Percentiles rank a stretch among this genome's conserved stretches.
These are phyloP conservation scores for Suillus subaureus DNA, from an alignment of 768 basidiomycete genomes.

Conservation along the genomic window DNA sequence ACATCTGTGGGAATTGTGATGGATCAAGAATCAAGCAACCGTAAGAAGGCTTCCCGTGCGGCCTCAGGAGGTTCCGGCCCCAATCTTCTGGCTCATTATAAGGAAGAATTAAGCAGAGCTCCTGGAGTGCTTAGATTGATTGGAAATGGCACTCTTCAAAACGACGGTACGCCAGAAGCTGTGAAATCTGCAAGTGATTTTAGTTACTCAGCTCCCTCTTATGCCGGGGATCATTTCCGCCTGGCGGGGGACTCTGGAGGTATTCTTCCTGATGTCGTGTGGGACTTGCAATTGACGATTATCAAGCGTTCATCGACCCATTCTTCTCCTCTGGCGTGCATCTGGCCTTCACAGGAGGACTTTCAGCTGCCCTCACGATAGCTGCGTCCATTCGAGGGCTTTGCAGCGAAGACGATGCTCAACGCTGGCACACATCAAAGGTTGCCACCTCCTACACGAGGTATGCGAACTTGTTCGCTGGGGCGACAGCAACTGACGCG, in stretches of 20 bases:
- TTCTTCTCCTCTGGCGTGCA: constrained; percentile 61
- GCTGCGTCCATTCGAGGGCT: constrained; percentile 42
- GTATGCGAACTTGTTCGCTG: constrained; percentile 27
- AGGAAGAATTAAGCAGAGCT: background rate
- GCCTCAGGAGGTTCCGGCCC: background rate
- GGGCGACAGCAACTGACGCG: background rate
- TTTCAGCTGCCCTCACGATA: constrained; percentile 58
- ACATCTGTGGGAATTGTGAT: background rate
- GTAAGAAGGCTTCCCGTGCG: background rate
- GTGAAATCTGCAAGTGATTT: background rate
- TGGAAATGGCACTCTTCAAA: background rate
- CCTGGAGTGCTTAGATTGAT: background rate
- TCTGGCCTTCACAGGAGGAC: constrained; percentile 61
- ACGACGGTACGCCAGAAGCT: background rate
- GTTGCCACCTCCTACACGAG: constrained; percentile 62
- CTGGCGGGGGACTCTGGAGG: background rate
- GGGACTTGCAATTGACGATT: background rate
- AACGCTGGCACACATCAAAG: constrained; percentile 56
- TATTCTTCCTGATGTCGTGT: background rate
- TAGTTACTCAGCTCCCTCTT: background rate
- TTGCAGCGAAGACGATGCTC: constrained; percentile 44
- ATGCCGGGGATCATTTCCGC: background rate
- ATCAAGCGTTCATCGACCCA: background rate
- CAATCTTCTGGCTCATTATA: background rate
- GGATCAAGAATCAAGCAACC: background rate